Conservation (phyloP, 2,329 filamentous ascomycete genomes). For the Penicillium sp. region DNA sequence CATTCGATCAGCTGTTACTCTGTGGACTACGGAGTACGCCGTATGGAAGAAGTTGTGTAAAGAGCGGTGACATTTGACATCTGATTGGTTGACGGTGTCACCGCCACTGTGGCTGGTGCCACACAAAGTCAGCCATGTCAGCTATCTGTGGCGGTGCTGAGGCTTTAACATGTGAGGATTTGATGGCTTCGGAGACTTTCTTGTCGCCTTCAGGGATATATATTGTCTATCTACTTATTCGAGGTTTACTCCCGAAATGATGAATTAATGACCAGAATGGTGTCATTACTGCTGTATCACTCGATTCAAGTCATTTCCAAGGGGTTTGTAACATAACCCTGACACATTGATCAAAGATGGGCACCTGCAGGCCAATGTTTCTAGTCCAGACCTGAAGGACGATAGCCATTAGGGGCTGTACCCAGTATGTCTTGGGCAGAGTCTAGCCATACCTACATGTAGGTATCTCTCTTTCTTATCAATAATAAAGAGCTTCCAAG, state of each 20-base stretch:
- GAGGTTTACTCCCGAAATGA: neutral
- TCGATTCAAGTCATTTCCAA: neutral
- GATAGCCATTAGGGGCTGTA: neutral
- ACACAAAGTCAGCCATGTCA: neutral
- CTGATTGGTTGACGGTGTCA: constrained; percentile 28
- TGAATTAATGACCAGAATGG: neutral
- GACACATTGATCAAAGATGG: constrained; percentile 3
- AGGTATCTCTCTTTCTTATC: neutral
- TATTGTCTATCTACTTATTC: neutral
- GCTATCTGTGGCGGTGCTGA: constrained; percentile 1
- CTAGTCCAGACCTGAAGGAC: neutral
- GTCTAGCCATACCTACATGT: neutral
- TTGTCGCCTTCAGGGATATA: neutral
- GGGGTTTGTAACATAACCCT: neutral
- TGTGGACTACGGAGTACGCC: neutral
- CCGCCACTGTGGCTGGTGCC: constrained; percentile 35
- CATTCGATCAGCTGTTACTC: neutral
- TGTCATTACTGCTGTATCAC: constrained; percentile 4
- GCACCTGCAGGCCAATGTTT: constrained; percentile 4
- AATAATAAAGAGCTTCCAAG: neutral
- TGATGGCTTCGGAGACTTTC: neutral
- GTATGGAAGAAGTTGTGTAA: neutral
- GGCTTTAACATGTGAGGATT: neutral
- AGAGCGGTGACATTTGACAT: constrained; percentile 30
- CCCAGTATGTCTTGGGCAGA: neutral